Conservation (phyloP, 768 basidiomycete species). For the Trametes coccinea region DNA sequence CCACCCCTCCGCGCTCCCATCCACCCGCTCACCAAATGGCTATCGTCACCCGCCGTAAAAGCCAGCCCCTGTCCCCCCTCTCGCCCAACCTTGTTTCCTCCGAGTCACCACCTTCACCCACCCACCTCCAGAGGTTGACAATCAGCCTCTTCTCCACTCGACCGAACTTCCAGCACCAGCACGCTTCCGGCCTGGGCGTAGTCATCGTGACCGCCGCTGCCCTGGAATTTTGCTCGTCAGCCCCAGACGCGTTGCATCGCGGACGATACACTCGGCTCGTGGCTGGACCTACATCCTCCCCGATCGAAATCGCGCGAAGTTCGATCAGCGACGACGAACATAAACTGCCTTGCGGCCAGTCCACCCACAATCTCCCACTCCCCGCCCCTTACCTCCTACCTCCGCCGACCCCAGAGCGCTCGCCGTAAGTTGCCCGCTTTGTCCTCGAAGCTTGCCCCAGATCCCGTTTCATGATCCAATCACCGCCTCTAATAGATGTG, state of each 20-base stretch:
- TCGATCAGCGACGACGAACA: constrained; percentile 20
- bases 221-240: constrained; percentile 5
- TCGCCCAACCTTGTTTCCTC: not conserved
- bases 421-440: constrained; percentile 25
- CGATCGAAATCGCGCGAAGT: constrained; percentile 21
- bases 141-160: not conserved
- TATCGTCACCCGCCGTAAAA: constrained; percentile 16
- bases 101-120: not conserved
- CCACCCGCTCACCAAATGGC: not conserved
- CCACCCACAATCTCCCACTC: constrained; percentile 21
- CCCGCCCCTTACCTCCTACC: constrained; percentile 31
- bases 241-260: constrained; percentile 2
- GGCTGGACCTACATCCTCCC: constrained; percentile 22
- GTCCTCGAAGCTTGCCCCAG: constrained; percentile 3
- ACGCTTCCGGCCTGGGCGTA: not conserved
- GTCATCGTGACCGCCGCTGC: not conserved
- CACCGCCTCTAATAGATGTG: constrained; percentile 49
- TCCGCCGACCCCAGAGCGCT: constrained; percentile 36
- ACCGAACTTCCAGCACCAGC: not conserved
- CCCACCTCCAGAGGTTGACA: not conserved
- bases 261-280: constrained; percentile 14
- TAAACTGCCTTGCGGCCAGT: constrained; percentile 15
- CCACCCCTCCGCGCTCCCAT: constrained; percentile 2
- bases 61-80: not conserved
- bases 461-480: constrained; percentile 18